phyloP scores from a whole-genome alignment of 805 yeast genomes.

The Wickerhamomyces xylosicus region DNA sequence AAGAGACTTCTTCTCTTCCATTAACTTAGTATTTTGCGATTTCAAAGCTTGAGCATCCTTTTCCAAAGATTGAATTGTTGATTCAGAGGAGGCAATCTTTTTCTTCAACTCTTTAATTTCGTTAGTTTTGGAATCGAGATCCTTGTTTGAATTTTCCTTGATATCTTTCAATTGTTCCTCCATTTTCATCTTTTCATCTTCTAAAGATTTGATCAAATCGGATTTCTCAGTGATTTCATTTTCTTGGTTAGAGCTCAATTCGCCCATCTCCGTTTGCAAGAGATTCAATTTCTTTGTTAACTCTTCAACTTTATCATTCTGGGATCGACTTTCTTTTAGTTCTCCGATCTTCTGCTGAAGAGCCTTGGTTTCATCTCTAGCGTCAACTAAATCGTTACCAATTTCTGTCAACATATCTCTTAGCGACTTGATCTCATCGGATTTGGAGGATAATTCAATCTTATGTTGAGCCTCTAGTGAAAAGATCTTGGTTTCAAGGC shows the following conservation, averaged over 20 bases:
- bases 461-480: slow-evolving; percentile 13
- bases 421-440: slow-evolving; percentile 57
- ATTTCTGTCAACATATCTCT: slow-evolving; percentile 69
- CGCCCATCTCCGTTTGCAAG: slow-evolving; percentile 25
- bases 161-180: background rate
- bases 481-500: background rate
- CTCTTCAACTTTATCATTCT: background rate
- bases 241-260: slow-evolving; percentile 19
- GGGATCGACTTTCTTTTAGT: slow-evolving; percentile 3
- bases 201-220: background rate
- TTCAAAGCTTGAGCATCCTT: slow-evolving; percentile 13
- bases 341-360: slow-evolving; percentile 12
- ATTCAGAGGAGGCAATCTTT: slow-evolving; percentile 1
- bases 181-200: background rate
- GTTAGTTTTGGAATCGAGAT: slow-evolving; percentile 1
- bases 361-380: slow-evolving; percentile 47
- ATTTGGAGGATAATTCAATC: slow-evolving; percentile 26
- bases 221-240: background rate
- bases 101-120: slow-evolving; percentile 5
- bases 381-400: slow-evolving; percentile 71
- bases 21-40: slow-evolving; percentile 12
- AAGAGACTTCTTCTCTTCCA: slow-evolving; percentile 14
- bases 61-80: slow-evolving; percentile 11
- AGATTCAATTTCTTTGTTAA: slow-evolving; percentile 13
- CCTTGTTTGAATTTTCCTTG: slow-evolving; percentile 2